Evolutionary conservation across 1,284 basidiomycete species (phyloP), one percentile per base, ranked within the genome.

Genomic region (Papiliotrema laurentii): DNA sequence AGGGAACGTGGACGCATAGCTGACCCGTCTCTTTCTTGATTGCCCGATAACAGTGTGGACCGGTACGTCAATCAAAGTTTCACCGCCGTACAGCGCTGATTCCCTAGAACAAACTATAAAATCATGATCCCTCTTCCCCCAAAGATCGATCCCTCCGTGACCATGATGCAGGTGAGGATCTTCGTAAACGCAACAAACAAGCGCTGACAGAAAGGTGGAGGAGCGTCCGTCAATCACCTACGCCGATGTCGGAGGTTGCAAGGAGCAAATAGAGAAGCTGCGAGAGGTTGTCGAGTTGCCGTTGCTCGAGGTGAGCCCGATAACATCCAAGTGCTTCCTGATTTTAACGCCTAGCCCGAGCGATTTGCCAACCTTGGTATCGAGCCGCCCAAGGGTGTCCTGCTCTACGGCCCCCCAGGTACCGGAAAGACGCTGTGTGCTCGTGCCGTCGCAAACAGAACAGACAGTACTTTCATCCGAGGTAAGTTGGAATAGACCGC

Each of bases 101-200:
- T 5, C 26, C 3, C 14, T 36, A 51, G 89, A 44, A 93, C 86
- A 61, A 97, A 97, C 74, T 99, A 99, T 72, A 93, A 97, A 74
- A 98, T 99, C 59, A 91, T 97, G 76, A 97, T 99, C 58, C 96
- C 96, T n/a, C 76, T 98, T n/a, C 96, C 96, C 37, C 96, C 96
- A 33, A 97, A 96, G 78, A 99, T 99, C 61, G 96, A 99, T 72
- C 92, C 96, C 3, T 96, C 92, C 0, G 96, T 99, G 4, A 98
- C 96, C 14, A 97, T 98, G 94, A 99, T 99, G 96, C 94, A 98
- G 74, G 93, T 97, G 37, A 41, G 54, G 47, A 16, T 1, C 3
- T 10, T 26, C 26, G 19, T 92, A 93, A 69, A 87, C 88, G 16
- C 18, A 24, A 28, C 21, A 9, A 11, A 21, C 21, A 22, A 13